Base-by-base conservation (phyloP, 2,329 filamentous ascomycete species). In the Trichoderma cornu-damae region DNA sequence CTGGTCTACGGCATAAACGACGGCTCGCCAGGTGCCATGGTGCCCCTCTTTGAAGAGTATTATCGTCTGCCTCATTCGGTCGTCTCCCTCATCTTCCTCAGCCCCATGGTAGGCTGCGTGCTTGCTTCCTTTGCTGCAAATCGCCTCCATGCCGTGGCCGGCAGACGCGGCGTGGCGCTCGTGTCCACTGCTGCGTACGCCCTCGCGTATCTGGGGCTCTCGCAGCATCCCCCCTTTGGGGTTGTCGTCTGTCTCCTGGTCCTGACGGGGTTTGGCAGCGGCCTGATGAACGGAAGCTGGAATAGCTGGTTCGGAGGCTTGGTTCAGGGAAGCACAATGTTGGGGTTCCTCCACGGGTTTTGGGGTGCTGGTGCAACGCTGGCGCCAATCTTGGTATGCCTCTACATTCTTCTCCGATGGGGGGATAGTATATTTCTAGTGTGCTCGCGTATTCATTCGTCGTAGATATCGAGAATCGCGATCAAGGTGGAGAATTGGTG, bases 341-440 rank as follows among this genome's bases (percentile, higher is more conserved):
- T 89, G 0, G 87, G 87, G 0, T 77, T 89, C 54, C 70, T 90
- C 18, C 87, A 90, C 64, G 85, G 80, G 0, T 81, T 82, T 52
- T 91, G 89, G 65, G 86, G 86, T 0, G 63, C 83, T 0, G 87
- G 88, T 0, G 88, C 90, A 3, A 79, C 90, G 44, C 86, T 87
- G 0, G 89, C 88, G 0, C 80, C 79, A 0, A 81, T 92, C 78
- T 82, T 91, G 40, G 84, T 84, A 0, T 63, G 83, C 42, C 3
- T 40, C 75, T 76, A 0, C 91, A 87, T 87, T 88, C 85, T 63
- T 74, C 75, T 2, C 90, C 18, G 3, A 9, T 8, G 16, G 5
- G 6, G 4, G 20, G n/a, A n/a, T n/a, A 18, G 9, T 20, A 4
- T n/a, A 4, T n/a, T 37, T 37, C n/a, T n/a, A n/a, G n/a, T n/a